Evolutionary conservation across 2,329 filamentous ascomycete genomes (phyloP).

Genomic region (Thyridium curvatum): DNA sequence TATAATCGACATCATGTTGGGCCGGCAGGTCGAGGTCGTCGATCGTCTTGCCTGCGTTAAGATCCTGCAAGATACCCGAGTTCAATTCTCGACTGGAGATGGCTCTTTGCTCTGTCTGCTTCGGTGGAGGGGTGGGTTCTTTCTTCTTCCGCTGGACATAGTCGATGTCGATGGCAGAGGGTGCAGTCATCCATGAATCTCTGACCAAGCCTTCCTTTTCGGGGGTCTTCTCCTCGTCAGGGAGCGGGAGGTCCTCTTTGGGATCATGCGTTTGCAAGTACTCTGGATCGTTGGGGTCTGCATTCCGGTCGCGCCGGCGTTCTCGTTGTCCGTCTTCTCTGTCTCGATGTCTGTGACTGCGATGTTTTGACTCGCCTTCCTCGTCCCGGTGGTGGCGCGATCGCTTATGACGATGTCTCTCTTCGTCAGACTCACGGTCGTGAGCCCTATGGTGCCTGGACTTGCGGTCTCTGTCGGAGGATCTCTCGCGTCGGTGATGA

Average conservation of each 20-base stretch:
- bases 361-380: constrained; percentile 19
- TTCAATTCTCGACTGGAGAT: constrained; percentile 82
- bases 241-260: constrained; percentile 44
- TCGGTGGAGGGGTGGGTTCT: constrained; percentile 42
- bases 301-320: constrained; percentile 16
- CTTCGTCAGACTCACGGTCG: constrained; percentile 37
- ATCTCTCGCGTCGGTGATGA: constrained; percentile 19
- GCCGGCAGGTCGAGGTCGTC: constrained; percentile 47
- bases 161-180: constrained; percentile 75
- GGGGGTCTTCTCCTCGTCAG: constrained; percentile 39
- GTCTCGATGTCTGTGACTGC: constrained; percentile 37
- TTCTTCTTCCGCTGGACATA: constrained; percentile 63
- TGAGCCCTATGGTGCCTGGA: constrained; percentile 26
- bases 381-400: constrained; percentile 50
- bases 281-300: constrained; percentile 24
- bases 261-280: constrained; percentile 37
- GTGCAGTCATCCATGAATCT: constrained; percentile 93
- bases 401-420: constrained; percentile 58
- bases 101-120: constrained; percentile 58
- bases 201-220: constrained; percentile 44
- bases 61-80: constrained; percentile 51
- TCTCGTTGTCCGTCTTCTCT: constrained; percentile 14
- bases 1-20: constrained; percentile 66
- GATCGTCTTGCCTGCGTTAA: constrained; percentile 47
- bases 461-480: constrained; percentile 17